These are phyloP conservation scores for Spergularia marina DNA, from an alignment of 148 eudicot genomes.

Conservation along the genomic window DNA sequence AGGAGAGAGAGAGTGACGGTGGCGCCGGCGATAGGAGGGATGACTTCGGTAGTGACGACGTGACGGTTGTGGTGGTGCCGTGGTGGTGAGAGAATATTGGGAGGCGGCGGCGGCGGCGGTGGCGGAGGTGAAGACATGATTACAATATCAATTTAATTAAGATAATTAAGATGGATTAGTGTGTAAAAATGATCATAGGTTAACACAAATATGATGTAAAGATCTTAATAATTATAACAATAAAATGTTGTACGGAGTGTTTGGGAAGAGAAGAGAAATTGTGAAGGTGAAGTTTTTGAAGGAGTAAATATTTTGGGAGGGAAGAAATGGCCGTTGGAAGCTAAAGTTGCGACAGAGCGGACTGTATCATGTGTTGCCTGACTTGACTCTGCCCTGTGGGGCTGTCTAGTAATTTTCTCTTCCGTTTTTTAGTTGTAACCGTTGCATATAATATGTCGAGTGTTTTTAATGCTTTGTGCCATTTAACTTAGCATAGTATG, in stretches of 20 bases:
- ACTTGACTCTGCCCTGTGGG: too few relatives aligned
- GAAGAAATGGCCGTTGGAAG: constrained; percentile 11
- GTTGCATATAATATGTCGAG: too few relatives aligned
- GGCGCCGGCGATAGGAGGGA: constrained; percentile 43
- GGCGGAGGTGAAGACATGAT: constrained; percentile 18
- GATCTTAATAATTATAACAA: too few relatives aligned
- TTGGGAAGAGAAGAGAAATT: not conserved
- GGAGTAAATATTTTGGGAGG: not conserved
- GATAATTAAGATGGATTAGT: not conserved
- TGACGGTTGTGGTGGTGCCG: constrained; percentile 21
- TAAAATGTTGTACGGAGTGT: too few relatives aligned
- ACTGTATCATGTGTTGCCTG: not conserved
- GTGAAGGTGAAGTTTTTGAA: not conserved
- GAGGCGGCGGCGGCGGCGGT: constrained; percentile 18
- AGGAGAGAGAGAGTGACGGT: constrained; percentile 47
- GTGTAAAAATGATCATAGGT: not conserved
- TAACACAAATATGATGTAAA: too few relatives aligned
- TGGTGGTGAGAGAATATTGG: constrained; percentile 3
- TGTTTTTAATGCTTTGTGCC: too few relatives aligned
- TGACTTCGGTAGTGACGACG: constrained; percentile 13
- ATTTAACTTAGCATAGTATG: too few relatives aligned
- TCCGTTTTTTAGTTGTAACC: too few relatives aligned
- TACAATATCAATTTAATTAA: not conserved
- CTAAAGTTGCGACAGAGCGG: not conserved
- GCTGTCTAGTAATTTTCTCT: too few relatives aligned